Conservation (phyloP, 2,329 filamentous ascomycete species). For the Decorospora gaudefroyi region DNA sequence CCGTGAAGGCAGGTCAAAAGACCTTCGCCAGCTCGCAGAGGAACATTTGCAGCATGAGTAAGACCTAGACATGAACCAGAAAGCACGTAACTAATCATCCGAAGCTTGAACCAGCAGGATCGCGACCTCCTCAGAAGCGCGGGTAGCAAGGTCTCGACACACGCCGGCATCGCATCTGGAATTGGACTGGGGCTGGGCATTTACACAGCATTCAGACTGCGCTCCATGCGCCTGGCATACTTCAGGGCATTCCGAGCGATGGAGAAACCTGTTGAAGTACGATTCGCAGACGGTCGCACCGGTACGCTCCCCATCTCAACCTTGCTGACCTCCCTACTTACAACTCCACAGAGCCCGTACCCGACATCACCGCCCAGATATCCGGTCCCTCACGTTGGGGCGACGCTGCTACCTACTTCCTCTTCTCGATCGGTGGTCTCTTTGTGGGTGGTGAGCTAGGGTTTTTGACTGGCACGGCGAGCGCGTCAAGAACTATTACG, state of each 20-base stretch:
- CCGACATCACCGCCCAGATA: constrained; percentile 63
- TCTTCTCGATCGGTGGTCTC: constrained; percentile 65
- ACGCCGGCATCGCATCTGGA: constrained; percentile 63
- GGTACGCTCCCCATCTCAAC: constrained; percentile 46
- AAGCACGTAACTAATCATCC: constrained; percentile 5
- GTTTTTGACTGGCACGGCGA: constrained; percentile 60
- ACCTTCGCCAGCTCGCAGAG: constrained; percentile 39
- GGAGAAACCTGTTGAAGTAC: constrained; percentile 65
- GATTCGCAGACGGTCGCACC: constrained; percentile 64
- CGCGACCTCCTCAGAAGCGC: constrained; percentile 62
- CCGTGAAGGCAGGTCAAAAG: constrained; percentile 33
- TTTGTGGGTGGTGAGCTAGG: constrained; percentile 69
- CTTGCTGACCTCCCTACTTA: not conserved
- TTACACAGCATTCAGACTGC: constrained; percentile 58
- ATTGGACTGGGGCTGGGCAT: constrained; percentile 64
- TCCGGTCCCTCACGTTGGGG: constrained; percentile 60
- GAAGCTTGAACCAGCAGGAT: constrained; percentile 58
- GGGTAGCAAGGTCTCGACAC: constrained; percentile 58
- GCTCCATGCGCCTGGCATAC: constrained; percentile 60
- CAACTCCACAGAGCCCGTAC: constrained; percentile 57
- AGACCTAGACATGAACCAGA: not conserved
- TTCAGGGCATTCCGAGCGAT: constrained; percentile 65
- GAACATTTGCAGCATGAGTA: constrained; percentile 45
- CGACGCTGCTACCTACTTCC: constrained; percentile 65
- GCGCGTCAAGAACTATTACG: constrained; percentile 59